Percentiles rank a stretch among this genome's conserved stretches.
Evolutionary conservation across 352 stramenopile genomes (phyloP).

Genomic region (Elongisporangium senticosum): DNA sequence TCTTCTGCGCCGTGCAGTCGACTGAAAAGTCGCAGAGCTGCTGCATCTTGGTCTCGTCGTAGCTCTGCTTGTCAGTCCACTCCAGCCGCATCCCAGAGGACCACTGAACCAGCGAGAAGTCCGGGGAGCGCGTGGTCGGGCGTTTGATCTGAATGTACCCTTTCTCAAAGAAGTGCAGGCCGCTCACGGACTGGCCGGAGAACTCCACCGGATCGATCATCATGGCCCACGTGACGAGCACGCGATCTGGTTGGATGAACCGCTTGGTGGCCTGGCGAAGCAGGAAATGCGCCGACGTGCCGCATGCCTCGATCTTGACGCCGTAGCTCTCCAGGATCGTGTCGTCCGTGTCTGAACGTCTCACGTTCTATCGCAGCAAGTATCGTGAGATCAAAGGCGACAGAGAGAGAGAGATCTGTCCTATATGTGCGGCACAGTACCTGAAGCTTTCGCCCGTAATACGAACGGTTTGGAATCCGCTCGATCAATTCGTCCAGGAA

Average conservation of each 20-base stretch:
- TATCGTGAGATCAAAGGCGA: neutral
- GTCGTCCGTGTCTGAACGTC: constrained; percentile 23
- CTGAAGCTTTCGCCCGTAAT: constrained; percentile 49
- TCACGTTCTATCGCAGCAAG: neutral
- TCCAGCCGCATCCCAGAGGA: constrained; percentile 11
- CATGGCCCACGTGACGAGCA: constrained; percentile 33
- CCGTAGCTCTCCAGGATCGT: constrained; percentile 28
- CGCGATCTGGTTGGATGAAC: constrained; percentile 23
- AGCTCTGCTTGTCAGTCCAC: neutral
- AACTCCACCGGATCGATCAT: constrained; percentile 37
- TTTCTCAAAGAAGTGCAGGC: constrained; percentile 34
- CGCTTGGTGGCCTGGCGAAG: constrained; percentile 29
- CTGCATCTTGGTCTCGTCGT: neutral
- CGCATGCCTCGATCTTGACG: constrained; percentile 22
- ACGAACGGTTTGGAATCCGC: constrained; percentile 33
- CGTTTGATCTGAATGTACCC: constrained; percentile 35
- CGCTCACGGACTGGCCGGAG: constrained; percentile 19
- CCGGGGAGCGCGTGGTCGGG: constrained; percentile 12
- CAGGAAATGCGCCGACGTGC: constrained; percentile 27
- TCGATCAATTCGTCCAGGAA: constrained; percentile 37
- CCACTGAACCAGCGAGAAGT: constrained; percentile 29
- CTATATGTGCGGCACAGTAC: constrained; percentile 9
- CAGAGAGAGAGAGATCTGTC: too few relatives aligned
- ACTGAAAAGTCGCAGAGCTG: constrained; percentile 1
- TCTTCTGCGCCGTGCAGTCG: constrained; percentile 2